Conservation (phyloP, 1,284 basidiomycete genomes). For the Puccinia polysora region DNA sequence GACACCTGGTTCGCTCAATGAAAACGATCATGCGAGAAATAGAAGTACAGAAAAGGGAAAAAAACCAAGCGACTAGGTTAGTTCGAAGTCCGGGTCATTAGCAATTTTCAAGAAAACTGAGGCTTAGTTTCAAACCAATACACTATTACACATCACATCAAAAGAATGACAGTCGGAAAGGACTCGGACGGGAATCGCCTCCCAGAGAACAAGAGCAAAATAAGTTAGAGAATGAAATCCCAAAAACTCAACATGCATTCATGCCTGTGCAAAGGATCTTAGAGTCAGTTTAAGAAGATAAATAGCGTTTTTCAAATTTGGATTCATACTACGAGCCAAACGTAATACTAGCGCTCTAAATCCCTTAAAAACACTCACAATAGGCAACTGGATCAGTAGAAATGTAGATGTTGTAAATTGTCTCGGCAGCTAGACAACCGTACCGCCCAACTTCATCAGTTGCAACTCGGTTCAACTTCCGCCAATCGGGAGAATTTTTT, state of each 20-base stretch:
- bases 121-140: too few species aligned
- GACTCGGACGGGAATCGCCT: too few species aligned
- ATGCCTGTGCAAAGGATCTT: constrained; percentile 7
- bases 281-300: too few species aligned
- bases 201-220: too few species aligned
- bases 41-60: too few species aligned
- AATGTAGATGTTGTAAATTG: constrained; percentile 52
- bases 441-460: constrained; percentile 50
- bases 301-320: neutral
- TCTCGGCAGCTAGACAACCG: constrained; percentile 48
- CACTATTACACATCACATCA: too few species aligned
- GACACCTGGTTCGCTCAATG: constrained; percentile 14
- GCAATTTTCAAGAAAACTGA: too few species aligned
- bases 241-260: constrained; percentile 42
- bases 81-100: too few species aligned
- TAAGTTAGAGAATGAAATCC: neutral
- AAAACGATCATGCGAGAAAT: neutral
- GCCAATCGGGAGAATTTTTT: constrained; percentile 46
- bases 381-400: constrained; percentile 55
- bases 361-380: constrained; percentile 50
- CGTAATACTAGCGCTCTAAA: constrained; percentile 6
- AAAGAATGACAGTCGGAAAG: too few species aligned
- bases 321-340: neutral
- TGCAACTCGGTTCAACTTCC: constrained; percentile 46
- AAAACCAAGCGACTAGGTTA: too few species aligned